Evolutionary conservation across 2,329 filamentous ascomycete genomes (phyloP), one percentile per base, ranked within the genome.

Genomic region (Lasiodiplodia theobromae): DNA sequence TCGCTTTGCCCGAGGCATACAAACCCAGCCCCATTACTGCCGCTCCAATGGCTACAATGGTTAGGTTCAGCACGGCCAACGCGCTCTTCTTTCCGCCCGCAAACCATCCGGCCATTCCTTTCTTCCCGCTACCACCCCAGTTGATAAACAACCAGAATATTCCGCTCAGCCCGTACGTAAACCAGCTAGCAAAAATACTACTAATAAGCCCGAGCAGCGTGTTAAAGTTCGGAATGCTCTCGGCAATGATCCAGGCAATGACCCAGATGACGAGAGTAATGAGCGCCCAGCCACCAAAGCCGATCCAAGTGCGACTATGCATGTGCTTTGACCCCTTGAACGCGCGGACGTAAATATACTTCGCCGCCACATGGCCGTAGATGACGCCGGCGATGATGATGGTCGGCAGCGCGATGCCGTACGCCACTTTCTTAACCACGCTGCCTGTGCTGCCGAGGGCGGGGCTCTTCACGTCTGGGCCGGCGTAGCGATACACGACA

Each of bases 361-460:
- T 91, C 67, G 84, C 84, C 2, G 88, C 88, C 2, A 92, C 87
- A 69, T 90, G 87, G 14, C 86, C 89, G 74, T 91, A 89, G 71
- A 93, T 90, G 7, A 92, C 89, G 66, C 90, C 91, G 0, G 90
- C 88, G 62, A 93, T 87, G 58, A 92, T 82, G 69, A 92, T 92
- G 2, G 91, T 92, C 16, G 90, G 90, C 2, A 90, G 83, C 0
- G 90, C 90, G 69, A 92, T 82, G 28, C 88, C 89, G 79, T 88
- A 92, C 14, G 90, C 89, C 12, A 90, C 80, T 74, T 91, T 91
- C 25, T 86, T 83, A 57, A 92, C 79, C 0, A 84, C 74, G 1
- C 76, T 76, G 3, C 84, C 83, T 8, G 89, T 86, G 0, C 89
- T 91, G 8, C 88, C 87, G 1, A 93, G 83, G 0, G 91, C 91